Base-by-base conservation (phyloP, 2,329 filamentous ascomycete species). In the Graphiopsis chlorocephala region DNA sequence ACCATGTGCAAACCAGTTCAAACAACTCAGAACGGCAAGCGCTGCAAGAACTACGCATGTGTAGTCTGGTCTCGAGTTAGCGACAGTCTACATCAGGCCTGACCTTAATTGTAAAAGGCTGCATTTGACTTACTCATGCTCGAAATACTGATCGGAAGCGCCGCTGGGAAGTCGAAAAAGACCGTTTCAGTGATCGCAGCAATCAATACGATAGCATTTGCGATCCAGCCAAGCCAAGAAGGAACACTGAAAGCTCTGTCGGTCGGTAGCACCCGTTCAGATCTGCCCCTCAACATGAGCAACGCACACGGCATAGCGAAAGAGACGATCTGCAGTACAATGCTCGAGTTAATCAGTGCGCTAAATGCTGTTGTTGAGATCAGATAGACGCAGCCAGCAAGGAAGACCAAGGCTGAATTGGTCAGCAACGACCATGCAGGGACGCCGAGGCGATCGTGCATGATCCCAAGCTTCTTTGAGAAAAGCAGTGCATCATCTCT, bases 401-500 rank as follows among this genome's bases (percentile, higher is more conserved):
- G 77, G 0, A 84, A 84, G 57, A 82, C 79, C 4, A 86, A 55
- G 31, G 78, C 64, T 3, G 79, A 78, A 62, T 82, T 83, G 65
- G 83, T 80, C n/a, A 86, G 62, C 0, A 84, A 85, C 1, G 85
- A 79, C 67, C 84, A 83, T 64, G 86, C 77, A 1, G 85, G 85
- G 69, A 85, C 86, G 66, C 83, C 82, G 66, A 84, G 81, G 1
- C 65, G 75, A 63, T 78, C 76, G 71, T 83, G 81, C 66, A 87
- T 84, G 23, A 68, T 72, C n/a, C 79, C 75, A 57, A 86, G 81
- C 72, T 84, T 76, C 25, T 71, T 64, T 2, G 81, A 80, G 69
- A 85, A 82, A 0, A 85, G 84, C 5, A 85, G 84, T 11, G 85
- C 85, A 29, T 83, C 81, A 71, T 87, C 85, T 29, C 85, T 83